Base-by-base conservation (phyloP, 352 stramenopile genomes). In the Halophytophthora batemanensis region DNA sequence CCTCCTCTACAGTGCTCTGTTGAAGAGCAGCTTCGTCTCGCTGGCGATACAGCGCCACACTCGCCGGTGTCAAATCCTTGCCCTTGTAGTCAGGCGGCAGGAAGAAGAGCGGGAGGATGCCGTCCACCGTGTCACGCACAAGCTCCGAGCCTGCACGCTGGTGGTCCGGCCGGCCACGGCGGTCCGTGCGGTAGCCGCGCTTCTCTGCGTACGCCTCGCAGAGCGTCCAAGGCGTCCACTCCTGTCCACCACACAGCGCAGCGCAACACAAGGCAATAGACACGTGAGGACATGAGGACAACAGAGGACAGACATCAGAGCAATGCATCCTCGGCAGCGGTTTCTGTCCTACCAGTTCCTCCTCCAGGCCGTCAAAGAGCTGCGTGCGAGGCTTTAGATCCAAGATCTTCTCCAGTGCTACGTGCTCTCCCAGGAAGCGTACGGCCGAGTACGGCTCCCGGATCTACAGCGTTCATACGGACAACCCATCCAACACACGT, bases 391-490 rank as follows among this genome's bases (percentile, higher is more conserved):
- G 73, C 59, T 88, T 88, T 14, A 93, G 54, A 11, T 86, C 69
- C 47, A 93, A 60, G 29, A 92, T 68, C 34, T 66, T 68, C 56
- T 93, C 77, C 35, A 96, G 35, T 15, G 71, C 59, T 21, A 92
- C 69, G 39, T 91, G 69, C 25, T 96, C 85, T 0, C 80, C 81
- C 1, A 96, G 53, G 61, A 95, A 95, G 1, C 86, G 84, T 19
- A 96, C 82, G 2, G 84, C 81, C 39, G 82, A 93, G 57, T 90
- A 96, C 8, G 87, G 85, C 61, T 96, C 87, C 2, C 87, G 82
- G 53, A 95, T 94, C 75, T 92, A 70, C 25, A 8, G 25, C 25
- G n/a, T n/a, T n/a, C n/a, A 31, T 31, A 4, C 4, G 25, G 25
- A 13, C 19, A 41, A 42, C 29, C 37, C n/a, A 28, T 18, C 41